Evolutionary conservation across 176 grass and related monocot genomes (phyloP).

Genomic region (Ampelocalamus luodianensis): DNA sequence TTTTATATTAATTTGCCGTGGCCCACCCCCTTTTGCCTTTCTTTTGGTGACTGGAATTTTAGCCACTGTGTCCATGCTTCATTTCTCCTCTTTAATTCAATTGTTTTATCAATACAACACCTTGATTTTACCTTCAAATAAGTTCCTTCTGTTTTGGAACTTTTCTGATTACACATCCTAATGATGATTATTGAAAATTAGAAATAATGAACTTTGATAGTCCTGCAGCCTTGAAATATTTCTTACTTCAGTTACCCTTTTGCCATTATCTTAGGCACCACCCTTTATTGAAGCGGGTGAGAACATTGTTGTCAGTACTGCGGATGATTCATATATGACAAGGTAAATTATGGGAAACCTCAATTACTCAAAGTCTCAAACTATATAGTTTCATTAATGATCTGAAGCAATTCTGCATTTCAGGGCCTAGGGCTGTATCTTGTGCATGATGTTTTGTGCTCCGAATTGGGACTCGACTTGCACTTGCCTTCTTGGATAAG

Average conservation of each 20-base stretch:
- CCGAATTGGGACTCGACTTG: not conserved
- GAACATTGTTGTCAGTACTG: slow-evolving; percentile 78
- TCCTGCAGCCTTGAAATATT: not conserved
- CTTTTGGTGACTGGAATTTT: not conserved
- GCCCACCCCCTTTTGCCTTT: not conserved
- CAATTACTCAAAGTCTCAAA: not conserved
- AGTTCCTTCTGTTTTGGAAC: not conserved
- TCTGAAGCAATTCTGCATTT: slow-evolving; percentile 36
- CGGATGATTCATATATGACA: slow-evolving; percentile 88
- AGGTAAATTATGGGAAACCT: slow-evolving; percentile 47
- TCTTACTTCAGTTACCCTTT: slow-evolving; percentile 33
- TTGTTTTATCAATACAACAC: not conserved
- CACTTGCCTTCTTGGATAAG: not conserved
- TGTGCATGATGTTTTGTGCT: not conserved
- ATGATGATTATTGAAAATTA: not conserved
- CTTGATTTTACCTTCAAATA: not conserved
- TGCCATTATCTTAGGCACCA: slow-evolving; percentile 66
- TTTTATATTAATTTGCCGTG: not conserved
- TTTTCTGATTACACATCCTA: not conserved
- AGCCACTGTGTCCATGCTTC: not conserved
- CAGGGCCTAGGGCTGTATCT: slow-evolving; percentile 39
- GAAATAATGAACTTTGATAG: slow-evolving; percentile 19
- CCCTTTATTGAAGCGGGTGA: slow-evolving; percentile 83
- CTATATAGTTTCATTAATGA: not conserved
- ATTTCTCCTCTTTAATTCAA: not conserved